These are phyloP conservation scores for Xylaria sp. DNA, from an alignment of 2,329 filamentous ascomycete species.

Conservation along the genomic window DNA sequence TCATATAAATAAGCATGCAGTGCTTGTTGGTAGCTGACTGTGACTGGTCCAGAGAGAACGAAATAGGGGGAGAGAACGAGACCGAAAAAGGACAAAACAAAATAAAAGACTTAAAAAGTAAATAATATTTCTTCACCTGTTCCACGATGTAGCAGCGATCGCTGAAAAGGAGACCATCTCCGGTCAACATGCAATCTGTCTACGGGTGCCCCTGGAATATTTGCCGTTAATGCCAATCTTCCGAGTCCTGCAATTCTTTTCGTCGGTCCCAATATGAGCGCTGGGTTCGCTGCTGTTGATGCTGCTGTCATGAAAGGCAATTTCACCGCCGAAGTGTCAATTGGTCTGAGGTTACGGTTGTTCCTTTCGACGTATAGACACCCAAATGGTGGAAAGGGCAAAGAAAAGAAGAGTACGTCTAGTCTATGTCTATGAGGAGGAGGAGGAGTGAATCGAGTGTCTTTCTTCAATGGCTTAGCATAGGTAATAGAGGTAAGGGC, in stretches of 20 bases:
- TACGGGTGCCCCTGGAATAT: neutral
- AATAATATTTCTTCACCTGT: slow-evolving; percentile 20
- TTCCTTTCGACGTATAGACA: neutral
- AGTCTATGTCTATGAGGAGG: neutral
- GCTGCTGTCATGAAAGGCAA: slow-evolving; percentile 28
- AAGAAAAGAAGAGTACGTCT: neutral
- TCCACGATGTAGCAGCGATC: slow-evolving; percentile 12
- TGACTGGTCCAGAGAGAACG: neutral
- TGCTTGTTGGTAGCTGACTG: neutral
- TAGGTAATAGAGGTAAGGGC: neutral
- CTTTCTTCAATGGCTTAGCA: neutral
- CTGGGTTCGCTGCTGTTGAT: slow-evolving; percentile 22
- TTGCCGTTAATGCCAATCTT: neutral
- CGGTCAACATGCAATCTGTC: neutral
- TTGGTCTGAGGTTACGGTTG: neutral
- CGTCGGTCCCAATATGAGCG: slow-evolving; percentile 23
- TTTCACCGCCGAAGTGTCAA: neutral
- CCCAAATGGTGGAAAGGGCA: neutral
- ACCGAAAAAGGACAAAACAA: neutral
- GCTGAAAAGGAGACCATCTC: neutral
- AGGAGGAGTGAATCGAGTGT: neutral
- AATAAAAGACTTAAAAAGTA: neutral
- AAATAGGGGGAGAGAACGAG: neutral
- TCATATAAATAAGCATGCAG: slow-evolving; percentile 3
- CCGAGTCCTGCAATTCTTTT: slow-evolving; percentile 18